Evolutionary conservation across 192 early-diverging fungal species (phyloP), one percentile per base, ranked within the genome.

Genomic region (Podila horticola): DNA sequence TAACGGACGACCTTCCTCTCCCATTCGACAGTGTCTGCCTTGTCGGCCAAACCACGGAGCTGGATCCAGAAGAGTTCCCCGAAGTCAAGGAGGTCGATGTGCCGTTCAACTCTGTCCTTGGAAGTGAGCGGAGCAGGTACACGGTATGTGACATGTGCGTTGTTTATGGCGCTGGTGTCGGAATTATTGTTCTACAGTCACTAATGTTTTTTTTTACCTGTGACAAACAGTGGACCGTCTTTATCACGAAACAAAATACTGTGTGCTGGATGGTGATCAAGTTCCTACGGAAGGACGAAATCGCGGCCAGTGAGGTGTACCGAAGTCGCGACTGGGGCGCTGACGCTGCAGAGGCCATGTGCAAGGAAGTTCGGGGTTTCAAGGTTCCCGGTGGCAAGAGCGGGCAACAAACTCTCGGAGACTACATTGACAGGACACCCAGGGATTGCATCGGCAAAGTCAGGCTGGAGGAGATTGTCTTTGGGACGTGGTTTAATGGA

Each of bases 401-500:
- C 10, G 66, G 51, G 13, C 22, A 19, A 19, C 20, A 19, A 30
- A 38, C 66, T 0, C 13, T 67, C 4, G 66, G 66, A 3, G 29
- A 28, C 4, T 36, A 57, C 0, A 36, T 57, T 5, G 66, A 67
- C n/a, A 2, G 22, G 19, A 67, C 52, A 1, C 51, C 50, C 5
- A 67, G 58, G 34, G 30, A 67, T 0, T 11, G 50, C 6, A 55
- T 67, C 33, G 33, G 33, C 20, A 67, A 58, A 33, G 22, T 58
- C n/a, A 38, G 30, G 3, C 33, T 67, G 30, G 66, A 58, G 9
- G 66, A 58, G 51, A 57, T 31, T 17, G 55, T 67, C 5, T 67
- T 58, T 19, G 30, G 28, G 9, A 67, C 66, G 1, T 67, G 66
- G 66, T 17, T 58, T 8, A 24, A 15, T 2, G 66, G 66, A 0